Percentiles rank a stretch among this genome's conserved stretches.
phyloP scores from a whole-genome alignment of 805 yeast species.

The Saccharomyces kudriavzevii region DNA sequence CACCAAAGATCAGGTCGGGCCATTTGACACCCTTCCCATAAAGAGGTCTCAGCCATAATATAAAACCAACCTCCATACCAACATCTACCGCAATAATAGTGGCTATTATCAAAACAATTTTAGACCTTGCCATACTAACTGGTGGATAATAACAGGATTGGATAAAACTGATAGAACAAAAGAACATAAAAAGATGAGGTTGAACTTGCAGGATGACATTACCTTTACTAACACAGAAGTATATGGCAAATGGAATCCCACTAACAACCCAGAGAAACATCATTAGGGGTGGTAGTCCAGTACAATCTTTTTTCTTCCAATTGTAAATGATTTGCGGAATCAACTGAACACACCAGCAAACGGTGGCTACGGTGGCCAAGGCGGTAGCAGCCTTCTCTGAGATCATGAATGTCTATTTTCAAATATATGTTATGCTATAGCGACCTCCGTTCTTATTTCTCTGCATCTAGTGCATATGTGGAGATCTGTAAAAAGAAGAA shows the following conservation, averaged over 20 bases:
- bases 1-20: constrained; percentile 78
- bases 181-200: constrained; percentile 72
- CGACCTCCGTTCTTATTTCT: neutral
- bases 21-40: constrained; percentile 47
- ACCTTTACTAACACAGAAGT: constrained; percentile 62
- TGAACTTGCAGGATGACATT: constrained; percentile 76
- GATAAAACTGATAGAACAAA: constrained; percentile 58
- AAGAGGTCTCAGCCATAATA: constrained; percentile 57
- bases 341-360: constrained; percentile 87
- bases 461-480: neutral
- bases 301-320: constrained; percentile 66
- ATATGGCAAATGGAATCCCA: constrained; percentile 83
- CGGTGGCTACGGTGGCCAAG: constrained; percentile 81
- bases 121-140: constrained; percentile 30
- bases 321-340: constrained; percentile 78
- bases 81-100: constrained; percentile 38
- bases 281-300: constrained; percentile 85
- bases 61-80: constrained; percentile 63
- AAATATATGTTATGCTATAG: neutral
- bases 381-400: constrained; percentile 52
- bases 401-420: constrained; percentile 7
- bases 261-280: constrained; percentile 71
- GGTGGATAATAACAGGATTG: constrained; percentile 78
- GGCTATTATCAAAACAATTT: constrained; percentile 31
- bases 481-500: neutral